Evolutionary conservation across 257 asterid genomes (phyloP).

Genomic region (Scutellaria galericulata): DNA sequence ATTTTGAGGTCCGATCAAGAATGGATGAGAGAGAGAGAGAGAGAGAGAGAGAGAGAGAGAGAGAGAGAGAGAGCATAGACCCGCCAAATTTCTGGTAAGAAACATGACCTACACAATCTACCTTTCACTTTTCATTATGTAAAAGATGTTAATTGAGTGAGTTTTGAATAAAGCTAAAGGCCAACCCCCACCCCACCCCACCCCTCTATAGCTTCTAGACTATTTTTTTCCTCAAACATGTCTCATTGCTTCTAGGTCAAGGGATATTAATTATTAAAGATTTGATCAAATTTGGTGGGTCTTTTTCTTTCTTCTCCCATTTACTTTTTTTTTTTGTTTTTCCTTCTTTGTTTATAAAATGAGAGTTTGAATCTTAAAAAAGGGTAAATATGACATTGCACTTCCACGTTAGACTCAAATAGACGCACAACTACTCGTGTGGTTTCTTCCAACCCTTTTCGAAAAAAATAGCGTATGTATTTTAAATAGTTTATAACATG

Average conservation of each 20-base stretch:
- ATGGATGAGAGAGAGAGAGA: constrained; percentile 14
- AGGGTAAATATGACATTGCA: constrained; percentile 14
- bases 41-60: neutral
- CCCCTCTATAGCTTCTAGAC: constrained; percentile 10
- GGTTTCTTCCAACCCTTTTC: too few species aligned
- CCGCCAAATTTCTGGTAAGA: constrained; percentile 55
- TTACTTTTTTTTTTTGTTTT: neutral
- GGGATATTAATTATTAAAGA: constrained; percentile 40
- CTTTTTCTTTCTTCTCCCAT: neutral
- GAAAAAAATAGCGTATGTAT: too few species aligned
- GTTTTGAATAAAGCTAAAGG: constrained; percentile 48
- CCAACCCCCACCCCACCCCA: constrained; percentile 13
- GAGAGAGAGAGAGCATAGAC: constrained; percentile 25
- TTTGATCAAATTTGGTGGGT: constrained; percentile 40
- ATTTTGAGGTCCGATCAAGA: constrained; percentile 42
- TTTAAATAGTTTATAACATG: too few species aligned
- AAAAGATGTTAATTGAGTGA: constrained; percentile 52
- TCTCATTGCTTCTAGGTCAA: constrained; percentile 61
- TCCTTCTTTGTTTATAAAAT: too few species aligned
- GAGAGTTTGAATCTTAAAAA: too few species aligned
- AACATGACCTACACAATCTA: constrained; percentile 63
- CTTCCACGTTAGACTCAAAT: neutral
- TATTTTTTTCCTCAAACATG: constrained; percentile 27
- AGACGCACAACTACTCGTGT: too few species aligned
- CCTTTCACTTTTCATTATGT: constrained; percentile 57